phyloP scores from a whole-genome alignment of 1,139 yeast genomes.

The Wickerhamiella infanticola region DNA sequence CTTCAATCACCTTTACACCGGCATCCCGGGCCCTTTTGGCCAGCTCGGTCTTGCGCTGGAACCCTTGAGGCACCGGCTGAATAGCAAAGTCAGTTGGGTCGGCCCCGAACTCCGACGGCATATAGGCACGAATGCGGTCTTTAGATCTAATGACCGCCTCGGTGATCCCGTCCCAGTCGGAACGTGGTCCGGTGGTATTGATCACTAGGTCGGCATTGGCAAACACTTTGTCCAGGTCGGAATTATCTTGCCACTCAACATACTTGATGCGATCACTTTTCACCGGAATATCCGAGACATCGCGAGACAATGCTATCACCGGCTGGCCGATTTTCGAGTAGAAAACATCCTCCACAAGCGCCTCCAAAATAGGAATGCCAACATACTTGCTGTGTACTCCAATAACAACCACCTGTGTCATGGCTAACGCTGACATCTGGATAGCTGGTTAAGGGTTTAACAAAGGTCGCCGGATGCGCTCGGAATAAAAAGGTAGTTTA shows the following conservation, averaged over 20 bases:
- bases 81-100: neutral
- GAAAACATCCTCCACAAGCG: constrained; percentile 30
- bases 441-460: no score
- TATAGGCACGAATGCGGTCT: neutral
- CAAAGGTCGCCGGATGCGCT: no score
- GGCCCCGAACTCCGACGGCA: constrained; percentile 3
- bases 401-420: neutral
- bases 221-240: neutral
- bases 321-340: constrained; percentile 31
- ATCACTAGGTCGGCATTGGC: neutral
- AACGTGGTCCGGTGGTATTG: neutral
- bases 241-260: neutral
- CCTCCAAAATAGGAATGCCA: constrained; percentile 32
- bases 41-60: neutral
- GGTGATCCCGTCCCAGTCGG: neutral
- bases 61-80: neutral
- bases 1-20: constrained; percentile 2
- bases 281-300: constrained; percentile 3
- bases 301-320: constrained; percentile 33
- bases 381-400: constrained; percentile 34
- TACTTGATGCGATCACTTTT: neutral
- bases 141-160: neutral
- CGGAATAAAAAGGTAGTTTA: no score
- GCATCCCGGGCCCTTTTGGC: constrained; percentile 1
- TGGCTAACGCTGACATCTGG: no score